Evolutionary conservation across 2,329 filamentous ascomycete genomes (phyloP), one percentile per base, ranked within the genome.

Genomic region (Diaporthe citri): DNA sequence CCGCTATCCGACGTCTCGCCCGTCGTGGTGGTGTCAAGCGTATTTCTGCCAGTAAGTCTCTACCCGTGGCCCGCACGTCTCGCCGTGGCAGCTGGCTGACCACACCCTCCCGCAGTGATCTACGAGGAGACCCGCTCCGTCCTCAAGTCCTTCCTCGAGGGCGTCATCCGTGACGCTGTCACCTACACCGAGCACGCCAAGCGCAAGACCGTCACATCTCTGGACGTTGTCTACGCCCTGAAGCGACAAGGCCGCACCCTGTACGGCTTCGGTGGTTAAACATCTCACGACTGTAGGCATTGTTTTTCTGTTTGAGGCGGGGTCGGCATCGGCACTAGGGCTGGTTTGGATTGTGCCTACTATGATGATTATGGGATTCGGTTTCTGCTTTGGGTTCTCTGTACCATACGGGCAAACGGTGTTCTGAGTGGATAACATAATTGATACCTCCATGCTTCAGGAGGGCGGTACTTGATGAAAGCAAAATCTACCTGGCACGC

Each of bases 11-110:
- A 84, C 96, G 96, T 97, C 95, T 98, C 86, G 96, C 96, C 80
- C 96, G 96, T 89, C 95, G 96, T 97, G 96, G 96, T 88, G 96
- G 96, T 96, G 96, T 98, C 91, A 98, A 98, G 95, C 96, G 96
- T 97, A 98, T 98, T 84, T 98, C 95, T 83, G 96, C 96, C 86
- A 97, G 93, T 94, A 91, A 86, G 90, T 88, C 43, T 59, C 66
- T 31, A 28, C 20, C 7, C 25, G 28, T 8, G 2, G 25, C 20
- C 6, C 46, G n/a, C 13, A 2, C 25, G 20, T 25, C 17, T 70
- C 1, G 15, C 12, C 22, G n/a, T 28, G 7, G 34, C 25, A 52
- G 36, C 36, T 13, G 70, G 57, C 74, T 79, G 74, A 81, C 79
- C 41, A 36, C 8, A 67, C 66, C 60, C 15, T 39, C 25, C 36